phyloP scores from a whole-genome alignment of 179 eudicot genomes.

The Camellia oleifera region DNA sequence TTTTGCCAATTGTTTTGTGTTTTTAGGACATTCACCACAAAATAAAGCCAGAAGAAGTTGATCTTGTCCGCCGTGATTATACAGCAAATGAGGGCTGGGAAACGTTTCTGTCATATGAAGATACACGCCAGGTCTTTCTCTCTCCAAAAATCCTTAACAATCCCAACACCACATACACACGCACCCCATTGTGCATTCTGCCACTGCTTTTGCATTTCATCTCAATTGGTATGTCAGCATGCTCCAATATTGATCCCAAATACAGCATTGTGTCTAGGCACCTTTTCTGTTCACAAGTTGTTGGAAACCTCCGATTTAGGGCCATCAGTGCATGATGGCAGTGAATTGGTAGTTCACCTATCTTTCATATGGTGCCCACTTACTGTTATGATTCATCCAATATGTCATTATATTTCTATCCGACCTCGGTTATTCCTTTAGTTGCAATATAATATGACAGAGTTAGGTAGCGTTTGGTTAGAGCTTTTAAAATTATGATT shows the following conservation, averaged over 20 bases:
- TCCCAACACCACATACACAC: not conserved
- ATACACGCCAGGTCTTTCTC: constrained; percentile 73
- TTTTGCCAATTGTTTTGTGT: not conserved
- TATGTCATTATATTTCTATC: not conserved
- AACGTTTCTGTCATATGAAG: constrained; percentile 95
- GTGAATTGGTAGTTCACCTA: not conserved
- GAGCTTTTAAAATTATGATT: no score
- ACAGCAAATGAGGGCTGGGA: constrained; percentile 99
- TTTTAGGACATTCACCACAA: constrained; percentile 91
- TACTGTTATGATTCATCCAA: not conserved
- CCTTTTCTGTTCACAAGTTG: not conserved
- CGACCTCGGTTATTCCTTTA: not conserved
- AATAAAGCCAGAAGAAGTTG: constrained; percentile 93
- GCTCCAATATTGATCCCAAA: not conserved
- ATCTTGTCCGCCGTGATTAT: constrained; percentile 97
- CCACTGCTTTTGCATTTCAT: not conserved
- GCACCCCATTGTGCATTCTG: not conserved
- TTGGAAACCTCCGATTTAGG: not conserved
- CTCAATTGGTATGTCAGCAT: not conserved
- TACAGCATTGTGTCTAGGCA: not conserved
- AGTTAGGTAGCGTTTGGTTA: no score
- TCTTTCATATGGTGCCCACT: not conserved
- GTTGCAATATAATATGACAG: no score
- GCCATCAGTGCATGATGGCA: not conserved
- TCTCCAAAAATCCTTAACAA: not conserved